A percentile compares a stretch with the other conserved stretches of the same genome.
These are phyloP conservation scores for Pulveroboletus sp. DNA, from an alignment of 768 basidiomycete genomes.

Conservation along the genomic window DNA sequence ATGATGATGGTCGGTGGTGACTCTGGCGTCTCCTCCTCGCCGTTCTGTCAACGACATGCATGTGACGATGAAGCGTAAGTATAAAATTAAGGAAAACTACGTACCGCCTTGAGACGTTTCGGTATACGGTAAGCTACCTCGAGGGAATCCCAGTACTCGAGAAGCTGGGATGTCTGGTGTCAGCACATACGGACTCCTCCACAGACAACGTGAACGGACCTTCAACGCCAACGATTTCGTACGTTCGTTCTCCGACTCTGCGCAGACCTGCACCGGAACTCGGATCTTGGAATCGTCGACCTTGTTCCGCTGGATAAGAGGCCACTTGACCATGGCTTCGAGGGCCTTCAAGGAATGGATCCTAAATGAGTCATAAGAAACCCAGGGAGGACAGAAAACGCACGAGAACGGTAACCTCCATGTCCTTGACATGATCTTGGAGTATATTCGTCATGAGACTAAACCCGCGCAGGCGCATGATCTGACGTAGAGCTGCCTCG, in stretches of 20 bases:
- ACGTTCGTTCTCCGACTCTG: slow-evolving; percentile 50
- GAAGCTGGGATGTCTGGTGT: slow-evolving; percentile 43
- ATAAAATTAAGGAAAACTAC: slow-evolving; percentile 4
- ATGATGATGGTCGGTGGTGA: slow-evolving; percentile 10
- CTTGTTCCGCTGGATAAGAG: slow-evolving; percentile 82
- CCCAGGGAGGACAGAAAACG: slow-evolving; percentile 23
- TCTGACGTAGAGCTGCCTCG: slow-evolving; percentile 65
- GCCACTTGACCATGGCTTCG: slow-evolving; percentile 72
- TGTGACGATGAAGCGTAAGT: slow-evolving; percentile 2
- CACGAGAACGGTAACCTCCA: slow-evolving; percentile 68
- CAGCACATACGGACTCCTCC: neutral
- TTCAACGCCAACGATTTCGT: slow-evolving; percentile 58
- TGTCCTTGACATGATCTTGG: slow-evolving; percentile 66
- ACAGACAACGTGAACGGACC: slow-evolving; percentile 36
- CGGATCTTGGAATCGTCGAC: slow-evolving; percentile 80
- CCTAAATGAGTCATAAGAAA: neutral
- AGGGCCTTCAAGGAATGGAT: slow-evolving; percentile 41
- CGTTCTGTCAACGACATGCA: slow-evolving; percentile 19
- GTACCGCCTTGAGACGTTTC: slow-evolving; percentile 50
- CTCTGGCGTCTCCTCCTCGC: slow-evolving; percentile 27
- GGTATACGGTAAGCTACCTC: slow-evolving; percentile 85
- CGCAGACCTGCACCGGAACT: slow-evolving; percentile 52
- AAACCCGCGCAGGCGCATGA: slow-evolving; percentile 91
- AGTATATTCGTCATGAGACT: slow-evolving; percentile 87
- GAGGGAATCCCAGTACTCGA: slow-evolving; percentile 76